Evolutionary conservation across 441 rosid species (phyloP), one percentile per base, ranked within the genome.

Genomic region (Adansonia gregorii): DNA sequence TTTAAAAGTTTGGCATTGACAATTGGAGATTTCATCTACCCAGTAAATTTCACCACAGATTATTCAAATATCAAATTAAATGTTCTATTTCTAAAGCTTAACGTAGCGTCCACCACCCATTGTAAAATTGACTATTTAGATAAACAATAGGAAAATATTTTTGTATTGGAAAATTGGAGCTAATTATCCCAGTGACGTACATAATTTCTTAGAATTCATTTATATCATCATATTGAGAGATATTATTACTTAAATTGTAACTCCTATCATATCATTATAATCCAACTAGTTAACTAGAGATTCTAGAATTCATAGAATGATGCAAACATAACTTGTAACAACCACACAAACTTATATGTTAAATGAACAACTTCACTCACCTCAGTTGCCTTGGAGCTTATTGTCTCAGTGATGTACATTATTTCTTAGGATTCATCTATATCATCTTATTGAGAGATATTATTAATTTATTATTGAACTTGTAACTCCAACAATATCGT

Each of bases 371-470:
- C 52, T 78, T 17, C 14, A 80, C 74, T 6, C 72, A 94, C 99
- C 98, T 94, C 91, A 84, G 90, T 93, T 73, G 87, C 83, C 85
- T 92, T 93, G 89, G 88, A 86, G 9, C 1, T 45, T 1, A 45
- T 45, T 35, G 20, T 35, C 68, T 46, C 11, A 7, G 19, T 15
- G 20, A 14, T 2, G 35, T 64, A 35, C 19, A 64, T 64, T 35
- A 65, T 39, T 63, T 31, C 35, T 11, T 55, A 17, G 60, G 60
- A n/a, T 56, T 59, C 64, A 20, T 59, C 9, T 59, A 59, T 59
- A 58, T 58, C 31, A 59, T 59, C 64, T 22, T 22, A 22, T 60
- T 22, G 39, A 60, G 65, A 22, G 51, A 24, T 56, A 56, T 56
- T 56, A 19, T 56, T 56, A 56, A 4, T 17, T 56, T 56, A 19